A percentile compares a stretch with the other conserved stretches of the same genome.
These are phyloP conservation scores for Fusarium sp. DNA, from an alignment of 2,329 filamentous ascomycete genomes.

Conservation along the genomic window DNA sequence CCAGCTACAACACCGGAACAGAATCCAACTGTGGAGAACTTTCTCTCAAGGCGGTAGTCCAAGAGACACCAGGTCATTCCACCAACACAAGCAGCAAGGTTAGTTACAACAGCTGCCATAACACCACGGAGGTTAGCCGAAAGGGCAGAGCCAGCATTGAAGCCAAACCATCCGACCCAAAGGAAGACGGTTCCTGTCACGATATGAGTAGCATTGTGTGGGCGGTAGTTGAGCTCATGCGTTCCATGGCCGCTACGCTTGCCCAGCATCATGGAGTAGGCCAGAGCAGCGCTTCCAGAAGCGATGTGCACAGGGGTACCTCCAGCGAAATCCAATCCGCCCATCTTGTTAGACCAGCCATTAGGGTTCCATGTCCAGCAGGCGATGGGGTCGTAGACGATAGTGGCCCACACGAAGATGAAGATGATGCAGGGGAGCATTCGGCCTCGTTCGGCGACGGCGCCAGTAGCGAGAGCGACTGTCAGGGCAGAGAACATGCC, in stretches of 20 bases:
- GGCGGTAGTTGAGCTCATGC: conserved; percentile 89
- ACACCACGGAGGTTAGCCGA: conserved; percentile 85
- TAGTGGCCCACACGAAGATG: conserved; percentile 91
- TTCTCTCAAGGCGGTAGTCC: conserved; percentile 88
- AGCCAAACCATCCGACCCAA: conserved; percentile 96
- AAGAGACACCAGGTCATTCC: conserved; percentile 91
- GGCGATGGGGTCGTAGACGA: conserved; percentile 92
- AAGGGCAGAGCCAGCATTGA: conserved; percentile 88
- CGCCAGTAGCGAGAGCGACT: conserved; percentile 85
- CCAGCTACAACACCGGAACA: conserved; percentile 91
- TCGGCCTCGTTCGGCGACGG: conserved; percentile 86
- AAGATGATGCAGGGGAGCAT: conserved; percentile 91
- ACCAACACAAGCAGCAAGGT: conserved; percentile 84
- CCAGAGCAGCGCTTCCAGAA: conserved; percentile 84
- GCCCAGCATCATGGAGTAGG: conserved; percentile 92
- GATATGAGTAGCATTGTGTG: conserved; percentile 93
- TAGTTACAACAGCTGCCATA: conserved; percentile 88
- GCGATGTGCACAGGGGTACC: conserved; percentile 92
- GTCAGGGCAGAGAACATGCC: conserved; percentile 91
- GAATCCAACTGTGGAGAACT: conserved; percentile 94
- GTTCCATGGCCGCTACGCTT: conserved; percentile 87
- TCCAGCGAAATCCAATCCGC: conserved; percentile 88
- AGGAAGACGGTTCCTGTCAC: conserved; percentile 93
- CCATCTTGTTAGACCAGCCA: conserved; percentile 84
- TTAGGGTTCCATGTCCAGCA: conserved; percentile 94